Evolutionary conservation across 164 flowering plant species (phyloP).

Genomic region (Amborella trichopoda): DNA sequence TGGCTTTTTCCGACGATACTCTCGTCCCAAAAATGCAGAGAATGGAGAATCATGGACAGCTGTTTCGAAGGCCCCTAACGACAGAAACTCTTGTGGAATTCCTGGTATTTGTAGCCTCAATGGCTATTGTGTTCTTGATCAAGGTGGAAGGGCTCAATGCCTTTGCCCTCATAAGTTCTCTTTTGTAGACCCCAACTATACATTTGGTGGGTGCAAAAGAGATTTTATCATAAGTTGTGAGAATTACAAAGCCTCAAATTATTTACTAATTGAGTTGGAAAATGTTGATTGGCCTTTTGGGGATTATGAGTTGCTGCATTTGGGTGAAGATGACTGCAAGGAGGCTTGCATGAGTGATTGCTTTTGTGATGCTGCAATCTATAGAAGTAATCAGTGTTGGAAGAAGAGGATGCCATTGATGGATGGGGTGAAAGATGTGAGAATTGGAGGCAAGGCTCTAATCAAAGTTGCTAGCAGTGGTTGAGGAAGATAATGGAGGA

Average conservation of each 20-base stretch:
- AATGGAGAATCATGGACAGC: background rate
- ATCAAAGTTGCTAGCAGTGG: too few relatives aligned
- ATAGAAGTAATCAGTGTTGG: conserved; percentile 15
- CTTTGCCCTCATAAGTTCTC: conserved; percentile 17
- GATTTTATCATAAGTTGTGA: conserved; percentile 7
- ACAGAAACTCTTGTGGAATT: background rate
- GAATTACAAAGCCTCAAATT: conserved; percentile 9
- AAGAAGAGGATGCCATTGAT: conserved; percentile 33
- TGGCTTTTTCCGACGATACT: conserved; percentile 3
- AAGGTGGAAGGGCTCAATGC: conserved; percentile 9
- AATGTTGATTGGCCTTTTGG: conserved; percentile 21
- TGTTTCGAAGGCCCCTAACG: too few relatives aligned
- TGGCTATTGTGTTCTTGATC: background rate
- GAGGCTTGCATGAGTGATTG: conserved; percentile 27
- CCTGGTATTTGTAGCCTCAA: conserved; percentile 2
- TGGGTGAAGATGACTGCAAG: conserved; percentile 16
- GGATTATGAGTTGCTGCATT: conserved; percentile 14
- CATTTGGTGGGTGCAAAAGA: conserved; percentile 19
- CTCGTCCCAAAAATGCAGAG: background rate
- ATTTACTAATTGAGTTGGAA: conserved; percentile 3
- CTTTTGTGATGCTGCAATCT: conserved; percentile 21
- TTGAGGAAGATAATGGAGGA: too few relatives aligned
- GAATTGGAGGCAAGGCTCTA: too few relatives aligned
- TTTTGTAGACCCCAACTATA: conserved; percentile 10
- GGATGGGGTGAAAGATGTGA: too few relatives aligned